These are phyloP conservation scores for Ramaria rubella DNA, from an alignment of 768 basidiomycete species.

Conservation along the genomic window DNA sequence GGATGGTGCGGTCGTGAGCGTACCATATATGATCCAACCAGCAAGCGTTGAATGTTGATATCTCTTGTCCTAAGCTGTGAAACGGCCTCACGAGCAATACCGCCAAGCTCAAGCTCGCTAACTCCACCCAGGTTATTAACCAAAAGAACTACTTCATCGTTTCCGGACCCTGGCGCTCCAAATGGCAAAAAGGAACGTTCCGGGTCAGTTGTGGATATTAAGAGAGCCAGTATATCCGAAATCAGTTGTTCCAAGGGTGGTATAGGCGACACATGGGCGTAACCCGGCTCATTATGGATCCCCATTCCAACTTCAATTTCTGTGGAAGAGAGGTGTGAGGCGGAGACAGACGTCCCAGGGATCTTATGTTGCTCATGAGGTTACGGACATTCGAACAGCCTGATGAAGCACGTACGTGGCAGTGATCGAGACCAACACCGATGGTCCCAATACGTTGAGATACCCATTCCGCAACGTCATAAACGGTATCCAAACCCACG, in stretches of 20 bases:
- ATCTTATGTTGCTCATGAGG: slow-evolving; percentile 37
- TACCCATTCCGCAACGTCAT: slow-evolving; percentile 56
- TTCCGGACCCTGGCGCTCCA: slow-evolving; percentile 40
- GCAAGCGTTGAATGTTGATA: slow-evolving; percentile 52
- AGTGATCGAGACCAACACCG: slow-evolving; percentile 84
- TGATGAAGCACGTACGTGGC: slow-evolving; percentile 49
- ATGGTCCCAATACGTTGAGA: slow-evolving; percentile 70
- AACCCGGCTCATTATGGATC: slow-evolving; percentile 86
- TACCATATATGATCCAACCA: slow-evolving; percentile 86
- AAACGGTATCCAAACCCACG: slow-evolving; percentile 61
- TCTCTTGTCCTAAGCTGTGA: slow-evolving; percentile 48
- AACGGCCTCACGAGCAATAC: slow-evolving; percentile 56
- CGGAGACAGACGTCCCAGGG: slow-evolving; percentile 61
- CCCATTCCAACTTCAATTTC: slow-evolving; percentile 90
- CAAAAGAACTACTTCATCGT: slow-evolving; percentile 68
- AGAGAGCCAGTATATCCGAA: slow-evolving; percentile 58
- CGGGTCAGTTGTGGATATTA: slow-evolving; percentile 64
- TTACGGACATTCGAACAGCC: background rate
- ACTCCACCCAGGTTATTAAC: slow-evolving; percentile 87
- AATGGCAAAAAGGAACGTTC: slow-evolving; percentile 77
- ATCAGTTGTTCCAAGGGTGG: slow-evolving; percentile 68
- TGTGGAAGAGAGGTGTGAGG: slow-evolving; percentile 46
- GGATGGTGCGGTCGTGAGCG: slow-evolving; percentile 15
- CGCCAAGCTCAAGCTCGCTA: slow-evolving; percentile 75
- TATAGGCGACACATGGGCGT: slow-evolving; percentile 57